A percentile compares a stretch with the other conserved stretches of the same genome.
Evolutionary conservation across 2,329 filamentous ascomycete species (phyloP).

Genomic region (Epichloe sibirici): DNA sequence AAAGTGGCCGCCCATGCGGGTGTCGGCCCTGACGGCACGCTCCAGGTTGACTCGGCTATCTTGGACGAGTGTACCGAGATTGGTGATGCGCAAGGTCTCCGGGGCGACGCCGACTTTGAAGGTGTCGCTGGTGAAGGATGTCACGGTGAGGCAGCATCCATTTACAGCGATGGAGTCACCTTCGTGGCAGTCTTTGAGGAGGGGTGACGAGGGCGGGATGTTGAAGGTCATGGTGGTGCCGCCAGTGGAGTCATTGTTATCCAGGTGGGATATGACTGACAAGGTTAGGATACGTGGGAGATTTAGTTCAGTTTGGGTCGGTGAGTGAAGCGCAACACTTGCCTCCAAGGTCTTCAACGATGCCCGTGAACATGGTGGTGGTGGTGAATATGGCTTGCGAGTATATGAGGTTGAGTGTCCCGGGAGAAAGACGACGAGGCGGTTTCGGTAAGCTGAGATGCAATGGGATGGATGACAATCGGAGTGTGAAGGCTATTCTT

Average conservation of each 20-base stretch:
- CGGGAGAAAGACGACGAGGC: not conserved
- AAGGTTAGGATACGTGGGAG: conserved; percentile 7
- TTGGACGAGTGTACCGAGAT: conserved; percentile 63
- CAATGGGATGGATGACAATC: not conserved
- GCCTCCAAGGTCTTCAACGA: conserved; percentile 90
- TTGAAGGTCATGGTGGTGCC: conserved; percentile 86
- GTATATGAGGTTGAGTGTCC: not conserved
- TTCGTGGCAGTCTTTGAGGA: conserved; percentile 71
- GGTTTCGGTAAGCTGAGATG: not conserved
- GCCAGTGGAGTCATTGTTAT: conserved; percentile 68
- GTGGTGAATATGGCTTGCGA: not conserved
- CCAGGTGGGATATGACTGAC: conserved; percentile 73
- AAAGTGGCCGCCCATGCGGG: conserved; percentile 96
- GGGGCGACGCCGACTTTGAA: conserved; percentile 94
- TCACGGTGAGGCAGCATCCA: conserved; percentile 91
- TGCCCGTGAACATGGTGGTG: conserved; percentile 78
- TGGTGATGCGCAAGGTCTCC: conserved; percentile 90
- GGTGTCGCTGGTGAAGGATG: conserved; percentile 31
- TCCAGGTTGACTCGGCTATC: conserved; percentile 78
- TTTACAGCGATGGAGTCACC: conserved; percentile 95
- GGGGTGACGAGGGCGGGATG: conserved; percentile 50
- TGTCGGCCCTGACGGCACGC: conserved; percentile 78
- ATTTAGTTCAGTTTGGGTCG: too few species aligned
- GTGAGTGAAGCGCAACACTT: conserved; percentile 23
- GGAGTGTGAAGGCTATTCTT: not conserved